A percentile compares a stretch with the other conserved stretches of the same genome.
Evolutionary conservation across 495 filamentous ascomycete species (phyloP).

Genomic region (Penicillium chermesinum): DNA sequence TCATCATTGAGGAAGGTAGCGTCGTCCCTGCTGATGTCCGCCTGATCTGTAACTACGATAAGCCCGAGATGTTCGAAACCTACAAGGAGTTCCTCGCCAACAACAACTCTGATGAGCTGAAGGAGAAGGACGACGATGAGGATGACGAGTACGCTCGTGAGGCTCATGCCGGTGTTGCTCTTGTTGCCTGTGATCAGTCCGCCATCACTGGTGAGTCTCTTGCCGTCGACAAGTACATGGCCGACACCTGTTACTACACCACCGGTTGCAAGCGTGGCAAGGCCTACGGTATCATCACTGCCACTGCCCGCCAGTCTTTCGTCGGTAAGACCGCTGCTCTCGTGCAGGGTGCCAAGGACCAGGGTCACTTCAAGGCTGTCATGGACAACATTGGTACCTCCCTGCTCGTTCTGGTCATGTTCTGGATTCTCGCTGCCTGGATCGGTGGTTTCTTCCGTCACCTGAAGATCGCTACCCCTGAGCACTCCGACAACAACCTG

Average conservation of each 20-base stretch:
- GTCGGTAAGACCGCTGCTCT: constrained; percentile 67
- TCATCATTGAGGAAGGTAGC: constrained; percentile 71
- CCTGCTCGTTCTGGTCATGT: constrained; percentile 65
- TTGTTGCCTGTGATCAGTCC: constrained; percentile 67
- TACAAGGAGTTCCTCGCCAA: constrained; percentile 64
- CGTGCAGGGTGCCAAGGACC: constrained; percentile 65
- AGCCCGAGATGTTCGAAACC: constrained; percentile 63
- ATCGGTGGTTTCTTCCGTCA: constrained; percentile 74
- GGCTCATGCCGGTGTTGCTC: constrained; percentile 56
- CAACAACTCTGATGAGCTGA: constrained; percentile 53
- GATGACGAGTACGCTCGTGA: constrained; percentile 48
- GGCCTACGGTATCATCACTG: constrained; percentile 61
- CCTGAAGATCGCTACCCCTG: constrained; percentile 60
- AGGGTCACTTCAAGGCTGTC: constrained; percentile 77
- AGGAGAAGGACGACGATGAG: constrained; percentile 58
- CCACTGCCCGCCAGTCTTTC: constrained; percentile 63
- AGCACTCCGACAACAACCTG: constrained; percentile 46
- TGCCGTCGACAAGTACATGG: constrained; percentile 74
- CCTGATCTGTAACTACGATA: constrained; percentile 70
- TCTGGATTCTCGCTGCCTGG: constrained; percentile 67
- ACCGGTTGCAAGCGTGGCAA: constrained; percentile 77
- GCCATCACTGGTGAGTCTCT: constrained; percentile 76
- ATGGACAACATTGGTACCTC: constrained; percentile 77
- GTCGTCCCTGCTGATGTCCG: constrained; percentile 70
- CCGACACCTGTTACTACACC: constrained; percentile 66